A percentile compares a stretch with the other conserved stretches of the same genome.
phyloP scores from a whole-genome alignment of 352 stramenopile genomes.

The Pythium dissimile region DNA sequence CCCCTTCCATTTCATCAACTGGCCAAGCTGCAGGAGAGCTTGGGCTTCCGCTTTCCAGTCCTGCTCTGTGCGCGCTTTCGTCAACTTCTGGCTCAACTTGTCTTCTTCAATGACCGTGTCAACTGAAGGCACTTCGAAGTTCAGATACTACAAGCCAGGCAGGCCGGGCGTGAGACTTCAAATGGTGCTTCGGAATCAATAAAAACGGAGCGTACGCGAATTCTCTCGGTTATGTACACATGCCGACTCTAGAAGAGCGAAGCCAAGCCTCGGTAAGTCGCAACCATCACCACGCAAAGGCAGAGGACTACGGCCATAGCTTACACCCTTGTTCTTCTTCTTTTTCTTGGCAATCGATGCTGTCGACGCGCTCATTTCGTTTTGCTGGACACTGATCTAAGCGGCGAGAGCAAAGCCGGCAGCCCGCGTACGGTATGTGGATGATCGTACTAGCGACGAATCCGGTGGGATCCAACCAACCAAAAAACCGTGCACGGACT shows the following conservation, averaged over 20 bases:
- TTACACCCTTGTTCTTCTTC: slow-evolving; percentile 24
- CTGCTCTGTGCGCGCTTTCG: slow-evolving; percentile 28
- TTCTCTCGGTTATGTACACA: slow-evolving; percentile 78
- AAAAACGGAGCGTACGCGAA: slow-evolving; percentile 30
- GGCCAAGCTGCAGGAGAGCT: slow-evolving; percentile 57
- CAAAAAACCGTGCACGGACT: too few species aligned
- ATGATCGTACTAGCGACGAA: too few species aligned
- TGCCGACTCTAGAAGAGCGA: slow-evolving; percentile 38
- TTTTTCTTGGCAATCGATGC: slow-evolving; percentile 12
- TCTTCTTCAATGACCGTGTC: slow-evolving; percentile 74
- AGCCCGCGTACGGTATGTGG: too few species aligned
- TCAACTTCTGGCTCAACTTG: slow-evolving; percentile 58
- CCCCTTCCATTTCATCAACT: slow-evolving; percentile 76
- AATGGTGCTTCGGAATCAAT: too few species aligned
- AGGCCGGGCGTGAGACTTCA: too few species aligned
- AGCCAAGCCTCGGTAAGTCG: neutral
- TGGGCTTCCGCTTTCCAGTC: slow-evolving; percentile 71
- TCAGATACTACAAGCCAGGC: slow-evolving; percentile 69
- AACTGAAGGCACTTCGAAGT: slow-evolving; percentile 57
- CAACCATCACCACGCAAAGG: neutral
- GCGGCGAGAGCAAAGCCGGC: too few species aligned
- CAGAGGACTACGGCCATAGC: neutral
- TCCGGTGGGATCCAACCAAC: too few species aligned
- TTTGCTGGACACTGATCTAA: too few species aligned
- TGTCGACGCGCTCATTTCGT: slow-evolving; percentile 14